A percentile compares a stretch with the other conserved stretches of the same genome.
These are phyloP conservation scores for Cyberlindnera mrakii DNA, from an alignment of 805 yeast species.

Conservation along the genomic window DNA sequence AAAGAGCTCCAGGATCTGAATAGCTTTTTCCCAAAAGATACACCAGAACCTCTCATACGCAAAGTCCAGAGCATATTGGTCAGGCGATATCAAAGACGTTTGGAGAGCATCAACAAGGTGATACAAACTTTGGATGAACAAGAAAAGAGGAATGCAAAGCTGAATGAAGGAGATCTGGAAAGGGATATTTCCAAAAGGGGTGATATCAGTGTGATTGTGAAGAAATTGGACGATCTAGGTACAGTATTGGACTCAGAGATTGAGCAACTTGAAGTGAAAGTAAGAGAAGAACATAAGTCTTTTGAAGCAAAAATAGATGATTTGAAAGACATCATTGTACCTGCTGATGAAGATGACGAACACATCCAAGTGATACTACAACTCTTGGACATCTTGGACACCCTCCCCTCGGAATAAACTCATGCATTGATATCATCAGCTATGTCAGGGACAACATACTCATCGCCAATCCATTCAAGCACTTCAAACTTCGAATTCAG, in stretches of 20 bases:
- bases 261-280: conserved; percentile 16
- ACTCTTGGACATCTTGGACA: conserved; percentile 18
- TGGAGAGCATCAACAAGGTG: conserved; percentile 2
- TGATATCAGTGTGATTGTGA: conserved; percentile 6
- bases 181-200: background rate
- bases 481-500: conserved; percentile 86
- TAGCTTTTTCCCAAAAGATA: conserved; percentile 11
- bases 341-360: conserved; percentile 4
- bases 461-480: conserved; percentile 60
- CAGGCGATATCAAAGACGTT: conserved; percentile 1
- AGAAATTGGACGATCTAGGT: conserved; percentile 24
- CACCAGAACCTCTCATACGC: conserved; percentile 1
- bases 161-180: background rate
- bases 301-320: conserved; percentile 16
- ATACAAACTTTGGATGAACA: conserved; percentile 2
- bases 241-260: conserved; percentile 24
- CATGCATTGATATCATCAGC: conserved; percentile 22
- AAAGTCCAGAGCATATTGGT: background rate
- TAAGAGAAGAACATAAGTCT: conserved; percentile 5
- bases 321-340: conserved; percentile 21
- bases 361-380: conserved; percentile 12
- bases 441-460: conserved; percentile 19
- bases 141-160: background rate
- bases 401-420: background rate
- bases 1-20: conserved; percentile 5